phyloP scores from a whole-genome alignment of 768 basidiomycete species.

The Zangia roseola region DNA sequence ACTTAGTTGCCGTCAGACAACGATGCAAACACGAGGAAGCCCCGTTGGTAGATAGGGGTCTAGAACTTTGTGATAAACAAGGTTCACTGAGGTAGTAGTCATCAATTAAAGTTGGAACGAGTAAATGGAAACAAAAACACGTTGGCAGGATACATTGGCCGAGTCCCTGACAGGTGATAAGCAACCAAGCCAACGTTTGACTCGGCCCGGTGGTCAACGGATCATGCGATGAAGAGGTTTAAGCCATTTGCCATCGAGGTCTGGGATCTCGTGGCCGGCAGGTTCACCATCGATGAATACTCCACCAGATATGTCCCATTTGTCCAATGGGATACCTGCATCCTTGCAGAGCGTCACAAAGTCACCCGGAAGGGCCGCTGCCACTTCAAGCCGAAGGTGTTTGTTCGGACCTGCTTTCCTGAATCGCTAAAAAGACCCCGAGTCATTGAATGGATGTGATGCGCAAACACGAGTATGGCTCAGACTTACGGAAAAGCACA shows the following conservation, averaged over 20 bases:
- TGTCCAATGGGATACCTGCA: slow-evolving; percentile 41
- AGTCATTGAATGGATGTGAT: slow-evolving; percentile 1
- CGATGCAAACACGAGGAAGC: slow-evolving; percentile 29
- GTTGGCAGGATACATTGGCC: slow-evolving; percentile 6
- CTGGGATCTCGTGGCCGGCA: slow-evolving; percentile 36
- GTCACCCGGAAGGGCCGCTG: slow-evolving; percentile 56
- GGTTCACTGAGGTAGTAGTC: slow-evolving; percentile 18
- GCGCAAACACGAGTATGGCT: neutral
- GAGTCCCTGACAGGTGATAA: slow-evolving; percentile 4
- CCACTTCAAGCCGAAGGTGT: slow-evolving; percentile 51
- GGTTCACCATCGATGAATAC: slow-evolving; percentile 44
- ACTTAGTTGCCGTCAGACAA: slow-evolving; percentile 24
- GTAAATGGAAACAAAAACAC: slow-evolving; percentile 16
- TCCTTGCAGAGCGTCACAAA: slow-evolving; percentile 52
- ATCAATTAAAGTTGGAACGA: slow-evolving; percentile 11
- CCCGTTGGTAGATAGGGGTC: slow-evolving; percentile 19
- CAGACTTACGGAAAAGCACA: slow-evolving; percentile 53
- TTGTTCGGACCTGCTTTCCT: slow-evolving; percentile 42
- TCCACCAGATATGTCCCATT: slow-evolving; percentile 41
- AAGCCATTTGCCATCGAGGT: slow-evolving; percentile 39
- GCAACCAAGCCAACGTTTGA: neutral
- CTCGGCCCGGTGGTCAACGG: slow-evolving; percentile 8
- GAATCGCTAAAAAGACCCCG: slow-evolving; percentile 43
- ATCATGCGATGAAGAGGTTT: slow-evolving; percentile 15
- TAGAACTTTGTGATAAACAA: slow-evolving; percentile 23